phyloP scores from a whole-genome alignment of 2,329 filamentous ascomycete species.

The Calonectria pseudoturangicola region DNA sequence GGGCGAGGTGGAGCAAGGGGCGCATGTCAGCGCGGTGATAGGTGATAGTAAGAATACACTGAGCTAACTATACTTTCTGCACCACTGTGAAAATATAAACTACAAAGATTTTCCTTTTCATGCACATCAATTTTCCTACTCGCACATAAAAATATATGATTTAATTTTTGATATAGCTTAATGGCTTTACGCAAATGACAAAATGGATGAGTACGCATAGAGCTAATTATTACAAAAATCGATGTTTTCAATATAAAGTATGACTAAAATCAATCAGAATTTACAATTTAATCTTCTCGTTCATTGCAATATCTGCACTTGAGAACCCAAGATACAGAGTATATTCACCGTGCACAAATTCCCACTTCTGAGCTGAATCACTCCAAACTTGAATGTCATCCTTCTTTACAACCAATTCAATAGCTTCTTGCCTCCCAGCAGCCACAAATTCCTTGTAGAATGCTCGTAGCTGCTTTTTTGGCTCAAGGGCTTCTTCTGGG shows the following conservation, averaged over 20 bases:
- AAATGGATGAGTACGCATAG: too few relatives aligned
- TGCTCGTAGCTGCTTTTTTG: background rate
- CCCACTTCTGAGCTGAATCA: background rate
- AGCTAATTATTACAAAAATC: too few relatives aligned
- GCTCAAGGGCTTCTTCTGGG: background rate
- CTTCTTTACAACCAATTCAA: background rate
- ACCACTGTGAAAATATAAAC: too few relatives aligned
- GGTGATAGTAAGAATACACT: too few relatives aligned
- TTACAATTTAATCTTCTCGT: background rate
- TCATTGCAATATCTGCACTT: background rate
- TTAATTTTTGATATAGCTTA: too few relatives aligned
- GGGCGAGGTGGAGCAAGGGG: background rate
- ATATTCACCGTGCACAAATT: background rate
- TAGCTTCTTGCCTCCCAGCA: background rate
- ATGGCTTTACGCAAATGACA: too few relatives aligned
- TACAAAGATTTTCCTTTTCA: too few relatives aligned
- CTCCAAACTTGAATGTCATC: slow-evolving; percentile 17
- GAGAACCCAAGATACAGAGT: slow-evolving; percentile 14
- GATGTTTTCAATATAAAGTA: too few relatives aligned
- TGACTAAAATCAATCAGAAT: background rate
- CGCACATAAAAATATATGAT: too few relatives aligned
- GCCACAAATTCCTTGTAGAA: background rate
- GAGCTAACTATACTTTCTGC: too few relatives aligned
- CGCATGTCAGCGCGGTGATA: too few relatives aligned
- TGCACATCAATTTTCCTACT: too few relatives aligned